Conservation (phyloP, 2,329 filamentous ascomycete species). For the Dactylonectria macrodidyma region DNA sequence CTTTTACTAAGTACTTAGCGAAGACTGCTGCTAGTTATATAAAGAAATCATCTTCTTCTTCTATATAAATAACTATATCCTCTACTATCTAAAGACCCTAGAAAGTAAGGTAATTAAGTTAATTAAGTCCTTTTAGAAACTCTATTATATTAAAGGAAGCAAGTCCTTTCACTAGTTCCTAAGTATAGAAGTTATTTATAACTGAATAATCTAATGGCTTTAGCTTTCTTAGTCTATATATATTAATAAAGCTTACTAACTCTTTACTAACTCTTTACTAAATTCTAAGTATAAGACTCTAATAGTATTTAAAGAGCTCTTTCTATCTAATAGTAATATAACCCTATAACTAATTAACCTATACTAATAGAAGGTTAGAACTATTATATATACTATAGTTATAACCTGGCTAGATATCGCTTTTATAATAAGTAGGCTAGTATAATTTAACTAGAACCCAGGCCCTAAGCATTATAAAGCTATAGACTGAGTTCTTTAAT, state of each 20-base stretch:
- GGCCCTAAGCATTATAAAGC: conserved; percentile 4
- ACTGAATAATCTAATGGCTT: neutral
- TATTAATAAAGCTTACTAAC: neutral
- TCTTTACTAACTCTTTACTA: neutral
- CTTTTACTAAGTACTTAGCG: too few species aligned
- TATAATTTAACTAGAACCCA: conserved; percentile 16
- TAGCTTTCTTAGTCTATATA: neutral
- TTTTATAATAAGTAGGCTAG: conserved; percentile 6
- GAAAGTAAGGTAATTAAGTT: neutral
- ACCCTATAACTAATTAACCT: neutral
- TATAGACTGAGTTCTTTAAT: neutral
- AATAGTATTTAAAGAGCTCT: neutral
- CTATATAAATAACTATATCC: too few species aligned
- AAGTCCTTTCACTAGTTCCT: neutral
- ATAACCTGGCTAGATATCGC: conserved; percentile 13
- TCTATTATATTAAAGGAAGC: neutral
- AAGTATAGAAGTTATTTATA: neutral
- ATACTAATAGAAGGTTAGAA: neutral
- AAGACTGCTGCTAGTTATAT: too few species aligned
- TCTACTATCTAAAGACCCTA: neutral
- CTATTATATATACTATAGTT: conserved; percentile 4
- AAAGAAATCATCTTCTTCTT: too few species aligned
- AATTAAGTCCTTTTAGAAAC: neutral
- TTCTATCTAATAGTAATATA: neutral
- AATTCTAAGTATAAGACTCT: neutral